Conservation (phyloP, 1,284 basidiomycete species). For the Rhodotorula sp. region DNA sequence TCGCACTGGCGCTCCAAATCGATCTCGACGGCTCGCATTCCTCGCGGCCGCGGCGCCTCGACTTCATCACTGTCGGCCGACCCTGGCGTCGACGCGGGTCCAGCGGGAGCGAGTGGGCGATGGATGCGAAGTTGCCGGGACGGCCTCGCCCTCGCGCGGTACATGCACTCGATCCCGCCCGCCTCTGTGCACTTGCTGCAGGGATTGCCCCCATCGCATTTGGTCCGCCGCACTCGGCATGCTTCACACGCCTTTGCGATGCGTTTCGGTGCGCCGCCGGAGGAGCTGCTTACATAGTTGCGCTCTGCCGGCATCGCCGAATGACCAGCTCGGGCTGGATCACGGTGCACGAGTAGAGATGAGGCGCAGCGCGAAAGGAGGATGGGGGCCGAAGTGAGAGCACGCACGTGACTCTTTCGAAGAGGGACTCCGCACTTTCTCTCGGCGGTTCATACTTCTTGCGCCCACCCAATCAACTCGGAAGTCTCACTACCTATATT, state of each 20-base stretch:
- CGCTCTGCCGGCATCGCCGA: background rate
- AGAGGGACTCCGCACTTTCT: too few species aligned
- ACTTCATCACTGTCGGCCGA: too few species aligned
- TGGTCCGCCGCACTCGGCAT: constrained; percentile 2
- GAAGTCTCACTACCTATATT: too few species aligned
- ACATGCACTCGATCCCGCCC: constrained; percentile 1
- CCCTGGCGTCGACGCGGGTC: background rate
- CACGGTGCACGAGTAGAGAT: background rate
- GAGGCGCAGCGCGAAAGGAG: background rate
- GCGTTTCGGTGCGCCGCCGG: background rate
- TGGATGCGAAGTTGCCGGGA: background rate
- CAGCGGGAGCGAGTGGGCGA: background rate
- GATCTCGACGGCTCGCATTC: constrained; percentile 11
- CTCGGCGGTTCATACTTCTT: too few species aligned
- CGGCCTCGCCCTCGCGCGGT: constrained; percentile 6
- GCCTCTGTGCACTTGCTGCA: background rate
- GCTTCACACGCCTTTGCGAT: constrained; percentile 13
- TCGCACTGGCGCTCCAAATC: constrained; percentile 8
- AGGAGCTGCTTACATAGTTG: background rate
- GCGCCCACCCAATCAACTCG: too few species aligned
- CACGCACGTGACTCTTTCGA: too few species aligned
- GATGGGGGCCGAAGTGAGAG: background rate
- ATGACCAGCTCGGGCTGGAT: too few species aligned
- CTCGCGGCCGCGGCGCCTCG: background rate
- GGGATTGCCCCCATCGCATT: constrained; percentile 1